Conservation (phyloP, 352 stramenopile genomes). For the Globisporangium parvum region DNA sequence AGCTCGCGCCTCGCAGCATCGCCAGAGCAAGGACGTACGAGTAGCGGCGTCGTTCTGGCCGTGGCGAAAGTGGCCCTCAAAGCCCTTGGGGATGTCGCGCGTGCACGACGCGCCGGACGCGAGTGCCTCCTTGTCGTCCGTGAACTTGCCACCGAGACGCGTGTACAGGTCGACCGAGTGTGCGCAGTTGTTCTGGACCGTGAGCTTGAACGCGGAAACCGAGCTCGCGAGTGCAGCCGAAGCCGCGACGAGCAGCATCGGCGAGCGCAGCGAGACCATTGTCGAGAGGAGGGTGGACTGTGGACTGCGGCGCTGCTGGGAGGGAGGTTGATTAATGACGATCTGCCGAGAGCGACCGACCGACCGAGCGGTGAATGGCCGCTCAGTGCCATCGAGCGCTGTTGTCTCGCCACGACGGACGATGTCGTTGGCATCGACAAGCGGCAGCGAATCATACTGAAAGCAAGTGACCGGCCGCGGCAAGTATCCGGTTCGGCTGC, state of each 20-base stretch:
- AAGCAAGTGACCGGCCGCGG: not conserved
- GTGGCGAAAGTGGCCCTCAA: slow-evolving; percentile 65
- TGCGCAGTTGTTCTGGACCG: slow-evolving; percentile 56
- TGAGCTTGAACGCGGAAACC: slow-evolving; percentile 38
- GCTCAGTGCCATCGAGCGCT: not conserved
- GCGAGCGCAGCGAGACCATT: slow-evolving; percentile 25
- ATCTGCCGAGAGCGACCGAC: not conserved
- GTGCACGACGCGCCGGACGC: slow-evolving; percentile 26
- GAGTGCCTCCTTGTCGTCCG: slow-evolving; percentile 35
- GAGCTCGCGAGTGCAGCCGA: slow-evolving; percentile 17
- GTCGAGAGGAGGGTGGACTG: not conserved
- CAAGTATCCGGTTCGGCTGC: slow-evolving; percentile 5
- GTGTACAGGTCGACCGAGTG: slow-evolving; percentile 50
- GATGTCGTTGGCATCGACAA: not conserved
- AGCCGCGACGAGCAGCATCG: slow-evolving; percentile 13
- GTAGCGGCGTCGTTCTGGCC: slow-evolving; percentile 49
- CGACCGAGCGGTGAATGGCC: not conserved
- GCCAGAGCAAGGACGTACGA: slow-evolving; percentile 17
- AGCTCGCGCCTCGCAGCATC: not conserved
- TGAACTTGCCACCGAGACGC: slow-evolving; percentile 43
- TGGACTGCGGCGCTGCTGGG: not conserved
- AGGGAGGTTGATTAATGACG: slow-evolving; percentile 13
- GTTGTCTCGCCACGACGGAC: not conserved
- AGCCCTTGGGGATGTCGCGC: slow-evolving; percentile 48
- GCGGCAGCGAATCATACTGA: slow-evolving; percentile 3